A percentile compares a stretch with the other conserved stretches of the same genome.
Evolutionary conservation across 106 monocot genomes (phyloP).

Genomic region (Acorus calamus): DNA sequence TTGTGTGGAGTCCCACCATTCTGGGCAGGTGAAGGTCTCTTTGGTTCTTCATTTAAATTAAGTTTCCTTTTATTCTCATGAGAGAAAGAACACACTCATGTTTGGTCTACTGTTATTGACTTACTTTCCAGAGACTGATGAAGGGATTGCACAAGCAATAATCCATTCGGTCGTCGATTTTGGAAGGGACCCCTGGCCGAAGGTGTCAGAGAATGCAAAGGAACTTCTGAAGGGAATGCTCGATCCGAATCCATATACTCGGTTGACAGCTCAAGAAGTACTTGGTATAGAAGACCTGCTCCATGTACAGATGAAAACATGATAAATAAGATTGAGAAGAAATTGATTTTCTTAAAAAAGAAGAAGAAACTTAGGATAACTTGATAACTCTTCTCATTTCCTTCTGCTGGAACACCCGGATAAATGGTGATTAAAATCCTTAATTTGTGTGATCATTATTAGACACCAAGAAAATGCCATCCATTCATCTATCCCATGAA

Average conservation of each 20-base stretch:
- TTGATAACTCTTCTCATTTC: too few relatives aligned
- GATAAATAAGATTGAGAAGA: too few relatives aligned
- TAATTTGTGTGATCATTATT: background rate
- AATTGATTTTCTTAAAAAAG: too few relatives aligned
- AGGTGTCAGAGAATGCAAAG: slow-evolving; percentile 46
- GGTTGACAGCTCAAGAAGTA: slow-evolving; percentile 51
- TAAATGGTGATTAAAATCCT: too few relatives aligned
- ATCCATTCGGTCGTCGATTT: slow-evolving; percentile 33
- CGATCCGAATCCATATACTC: slow-evolving; percentile 35
- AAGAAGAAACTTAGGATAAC: too few relatives aligned
- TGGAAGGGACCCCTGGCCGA: slow-evolving; percentile 58
- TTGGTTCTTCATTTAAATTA: too few relatives aligned
- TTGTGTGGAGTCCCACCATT: slow-evolving; percentile 61
- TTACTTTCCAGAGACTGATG: slow-evolving; percentile 42
- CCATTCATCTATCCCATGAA: too few relatives aligned
- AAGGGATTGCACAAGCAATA: slow-evolving; percentile 53
- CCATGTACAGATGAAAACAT: too few relatives aligned
- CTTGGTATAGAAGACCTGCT: slow-evolving; percentile 22
- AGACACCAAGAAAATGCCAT: background rate
- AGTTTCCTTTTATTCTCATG: too few relatives aligned
- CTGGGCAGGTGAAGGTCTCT: slow-evolving; percentile 40
- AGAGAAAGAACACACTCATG: too few relatives aligned
- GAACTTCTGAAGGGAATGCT: slow-evolving; percentile 53
- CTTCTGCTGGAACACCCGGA: too few relatives aligned
- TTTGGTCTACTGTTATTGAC: too few relatives aligned